These are phyloP conservation scores for Syzygium syzygioides DNA, from an alignment of 441 rosid genomes.

Conservation along the genomic window DNA sequence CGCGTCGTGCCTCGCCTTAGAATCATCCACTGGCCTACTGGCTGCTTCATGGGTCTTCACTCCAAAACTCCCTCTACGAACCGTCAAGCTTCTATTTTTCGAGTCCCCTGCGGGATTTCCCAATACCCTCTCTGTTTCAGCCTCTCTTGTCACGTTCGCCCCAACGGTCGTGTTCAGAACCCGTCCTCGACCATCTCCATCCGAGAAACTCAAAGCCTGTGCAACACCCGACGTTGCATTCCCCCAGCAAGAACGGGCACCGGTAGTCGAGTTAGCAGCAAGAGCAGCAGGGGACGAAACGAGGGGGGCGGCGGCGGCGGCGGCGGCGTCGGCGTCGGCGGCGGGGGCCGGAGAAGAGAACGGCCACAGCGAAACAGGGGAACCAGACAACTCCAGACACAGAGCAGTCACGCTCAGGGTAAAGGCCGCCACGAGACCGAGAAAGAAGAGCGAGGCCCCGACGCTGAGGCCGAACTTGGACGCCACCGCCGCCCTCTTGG, in stretches of 20 bases:
- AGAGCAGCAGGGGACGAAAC: neutral
- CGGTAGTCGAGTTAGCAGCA: neutral
- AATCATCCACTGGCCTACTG: constrained; percentile 3
- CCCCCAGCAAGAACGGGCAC: neutral
- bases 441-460: constrained; percentile 32
- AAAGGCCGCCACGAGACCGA: constrained; percentile 34
- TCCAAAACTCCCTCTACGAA: constrained; percentile 8
- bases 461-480: constrained; percentile 46
- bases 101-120: constrained; percentile 9
- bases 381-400: constrained; percentile 32
- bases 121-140: constrained; percentile 6
- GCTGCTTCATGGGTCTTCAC: constrained; percentile 11
- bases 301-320: neutral
- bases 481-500: constrained; percentile 33
- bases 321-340: neutral
- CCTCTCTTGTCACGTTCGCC: constrained; percentile 1
- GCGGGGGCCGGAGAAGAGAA: constrained; percentile 16
- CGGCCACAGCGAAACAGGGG: constrained; percentile 30
- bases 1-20: constrained; percentile 15
- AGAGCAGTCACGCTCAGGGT: constrained; percentile 36
- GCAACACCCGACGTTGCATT: neutral
- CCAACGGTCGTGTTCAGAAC: neutral
- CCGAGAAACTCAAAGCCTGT: neutral
- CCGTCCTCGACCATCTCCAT: neutral
- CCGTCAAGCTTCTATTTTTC: constrained; percentile 20